Evolutionary conservation across 2,329 filamentous ascomycete species (phyloP).

Genomic region (Fonsecaea pugnacius): DNA sequence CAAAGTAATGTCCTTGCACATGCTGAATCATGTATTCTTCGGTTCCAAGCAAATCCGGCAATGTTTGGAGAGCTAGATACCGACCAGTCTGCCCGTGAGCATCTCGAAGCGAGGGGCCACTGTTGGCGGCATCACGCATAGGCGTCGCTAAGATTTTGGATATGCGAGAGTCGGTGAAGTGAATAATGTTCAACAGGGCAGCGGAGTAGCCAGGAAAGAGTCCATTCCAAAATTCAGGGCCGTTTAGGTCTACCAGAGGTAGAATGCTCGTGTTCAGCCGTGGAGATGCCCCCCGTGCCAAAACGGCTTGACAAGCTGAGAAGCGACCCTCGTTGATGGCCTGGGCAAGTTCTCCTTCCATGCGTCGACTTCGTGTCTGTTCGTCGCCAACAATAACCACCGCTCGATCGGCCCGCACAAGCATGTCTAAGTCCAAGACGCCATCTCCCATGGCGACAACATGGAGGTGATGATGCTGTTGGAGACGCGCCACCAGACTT

Average conservation of each 20-base stretch:
- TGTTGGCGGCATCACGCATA: constrained; percentile 1
- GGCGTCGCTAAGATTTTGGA: neutral
- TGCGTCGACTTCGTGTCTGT: neutral
- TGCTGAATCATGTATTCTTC: constrained; percentile 57
- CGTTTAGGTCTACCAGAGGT: neutral
- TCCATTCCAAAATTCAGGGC: neutral
- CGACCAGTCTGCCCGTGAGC: neutral
- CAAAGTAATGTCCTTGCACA: constrained; percentile 54
- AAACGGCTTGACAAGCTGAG: neutral
- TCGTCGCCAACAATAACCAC: neutral
- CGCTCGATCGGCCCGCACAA: constrained; percentile 1
- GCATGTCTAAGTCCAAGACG: neutral
- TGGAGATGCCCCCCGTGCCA: neutral
- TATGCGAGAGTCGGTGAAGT: neutral
- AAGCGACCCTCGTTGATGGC: neutral
- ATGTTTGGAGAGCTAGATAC: neutral
- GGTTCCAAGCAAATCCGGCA: constrained; percentile 51
- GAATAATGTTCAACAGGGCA: neutral
- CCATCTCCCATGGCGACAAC: neutral
- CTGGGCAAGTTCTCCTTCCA: neutral
- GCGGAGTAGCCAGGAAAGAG: neutral
- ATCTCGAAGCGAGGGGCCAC: neutral
- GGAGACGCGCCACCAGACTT: neutral
- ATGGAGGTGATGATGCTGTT: neutral
- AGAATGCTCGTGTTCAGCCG: neutral